Percentiles rank a stretch among this genome's conserved stretches.
Evolutionary conservation across 768 basidiomycete species (phyloP).

Genomic region (Tremella yokohamensis): DNA sequence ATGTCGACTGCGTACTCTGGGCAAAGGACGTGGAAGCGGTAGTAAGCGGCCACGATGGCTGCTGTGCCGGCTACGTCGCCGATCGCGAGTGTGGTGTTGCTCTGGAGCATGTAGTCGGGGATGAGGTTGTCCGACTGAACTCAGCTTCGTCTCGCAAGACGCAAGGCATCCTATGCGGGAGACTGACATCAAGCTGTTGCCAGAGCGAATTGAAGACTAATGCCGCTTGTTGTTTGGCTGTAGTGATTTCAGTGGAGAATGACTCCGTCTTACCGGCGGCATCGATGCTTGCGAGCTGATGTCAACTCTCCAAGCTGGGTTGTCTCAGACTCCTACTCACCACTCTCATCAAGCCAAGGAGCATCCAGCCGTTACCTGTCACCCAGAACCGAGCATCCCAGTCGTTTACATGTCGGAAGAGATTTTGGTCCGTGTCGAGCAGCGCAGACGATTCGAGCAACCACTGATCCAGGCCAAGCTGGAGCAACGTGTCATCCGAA

Average conservation of each 20-base stretch:
- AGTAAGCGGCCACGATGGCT: slow-evolving; percentile 31
- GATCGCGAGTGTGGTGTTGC: neutral
- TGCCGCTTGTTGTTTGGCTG: slow-evolving; percentile 1
- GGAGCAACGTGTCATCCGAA: slow-evolving; percentile 3
- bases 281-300: slow-evolving; percentile 14
- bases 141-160: neutral
- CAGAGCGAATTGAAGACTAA: slow-evolving; percentile 18
- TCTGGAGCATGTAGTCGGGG: slow-evolving; percentile 22
- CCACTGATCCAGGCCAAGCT: slow-evolving; percentile 16
- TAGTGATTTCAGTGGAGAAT: neutral
- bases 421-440: slow-evolving; percentile 10
- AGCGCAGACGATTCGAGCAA: slow-evolving; percentile 18
- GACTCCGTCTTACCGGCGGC: slow-evolving; percentile 5
- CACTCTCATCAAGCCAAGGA: slow-evolving; percentile 19
- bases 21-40: slow-evolving; percentile 22
- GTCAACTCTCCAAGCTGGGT: neutral
- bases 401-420: slow-evolving; percentile 20
- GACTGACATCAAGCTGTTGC: slow-evolving; percentile 19
- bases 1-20: neutral
- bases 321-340: slow-evolving; percentile 16
- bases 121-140: slow-evolving; percentile 11
- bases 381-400: slow-evolving; percentile 19
- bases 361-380: slow-evolving; percentile 29
- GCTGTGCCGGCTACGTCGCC: slow-evolving; percentile 35
- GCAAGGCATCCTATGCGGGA: neutral